A percentile compares a stretch with the other conserved stretches of the same genome.
Conservation (phyloP, 164 flowering plant species). For the Tinospora cordifolia region DNA sequence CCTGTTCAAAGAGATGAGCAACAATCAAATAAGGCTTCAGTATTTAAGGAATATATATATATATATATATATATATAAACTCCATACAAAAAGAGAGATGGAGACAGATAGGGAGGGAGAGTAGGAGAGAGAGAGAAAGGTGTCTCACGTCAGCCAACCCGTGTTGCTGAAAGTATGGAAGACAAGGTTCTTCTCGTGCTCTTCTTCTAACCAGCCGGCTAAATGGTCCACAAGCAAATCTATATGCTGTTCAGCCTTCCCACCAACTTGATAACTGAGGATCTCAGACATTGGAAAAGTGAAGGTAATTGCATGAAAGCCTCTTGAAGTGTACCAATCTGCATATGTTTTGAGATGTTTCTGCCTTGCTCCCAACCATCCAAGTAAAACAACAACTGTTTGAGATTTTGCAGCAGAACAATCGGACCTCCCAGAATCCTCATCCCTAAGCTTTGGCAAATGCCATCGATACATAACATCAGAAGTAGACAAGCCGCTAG, state of each 20-base stretch:
- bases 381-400: conserved; percentile 89
- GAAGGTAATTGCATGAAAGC: conserved; percentile 87
- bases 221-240: conserved; percentile 81
- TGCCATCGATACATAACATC: conserved; percentile 86
- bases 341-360: conserved; percentile 89
- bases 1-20: conserved; percentile 26
- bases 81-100: no score
- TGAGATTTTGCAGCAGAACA: conserved; percentile 57
- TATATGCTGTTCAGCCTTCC: conserved; percentile 76
- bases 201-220: conserved; percentile 85
- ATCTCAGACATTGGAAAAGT: conserved; percentile 91
- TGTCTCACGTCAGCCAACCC: conserved; percentile 92
- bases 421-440: conserved; percentile 37
- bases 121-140: conserved; percentile 10
- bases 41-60: background rate
- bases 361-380: conserved; percentile 98
- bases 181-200: conserved; percentile 59
- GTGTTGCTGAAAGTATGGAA: conserved; percentile 98
- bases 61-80: no score
- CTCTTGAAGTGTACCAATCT: conserved; percentile 91
- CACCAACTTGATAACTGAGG: conserved; percentile 76
- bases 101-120: background rate
- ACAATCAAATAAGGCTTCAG: background rate
- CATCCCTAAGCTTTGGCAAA: conserved; percentile 49
- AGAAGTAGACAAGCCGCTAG: conserved; percentile 27